phyloP scores from a whole-genome alignment of 805 yeast genomes.

The Myxozyma geophila region DNA sequence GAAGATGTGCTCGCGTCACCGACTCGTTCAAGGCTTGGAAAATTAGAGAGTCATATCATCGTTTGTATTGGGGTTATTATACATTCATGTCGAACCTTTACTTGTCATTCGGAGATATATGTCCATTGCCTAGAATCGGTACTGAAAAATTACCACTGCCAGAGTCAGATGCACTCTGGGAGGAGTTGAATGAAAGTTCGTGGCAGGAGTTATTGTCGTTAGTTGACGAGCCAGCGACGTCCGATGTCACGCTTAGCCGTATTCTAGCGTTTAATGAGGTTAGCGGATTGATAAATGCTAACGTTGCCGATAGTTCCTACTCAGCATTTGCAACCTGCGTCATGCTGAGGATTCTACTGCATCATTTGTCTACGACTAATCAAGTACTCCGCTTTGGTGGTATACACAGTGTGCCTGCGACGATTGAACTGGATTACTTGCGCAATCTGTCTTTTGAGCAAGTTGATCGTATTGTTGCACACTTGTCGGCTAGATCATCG shows the following conservation, averaged over 20 bases:
- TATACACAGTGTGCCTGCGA: conserved; percentile 18
- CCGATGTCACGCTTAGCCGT: conserved; percentile 20
- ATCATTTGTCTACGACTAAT: conserved; percentile 23
- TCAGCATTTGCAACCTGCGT: conserved; percentile 22
- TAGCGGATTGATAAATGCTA: conserved; percentile 3
- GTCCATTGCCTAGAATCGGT: conserved; percentile 30
- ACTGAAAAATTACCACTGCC: conserved; percentile 37
- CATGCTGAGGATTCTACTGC: conserved; percentile 19
- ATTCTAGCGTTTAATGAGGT: conserved; percentile 15
- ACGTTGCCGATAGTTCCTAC: conserved; percentile 6
- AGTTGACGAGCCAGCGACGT: conserved; percentile 14
- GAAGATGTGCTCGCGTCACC: conserved; percentile 3
- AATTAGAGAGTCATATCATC: conserved; percentile 21
- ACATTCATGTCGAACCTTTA: conserved; percentile 23
- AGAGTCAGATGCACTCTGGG: conserved; percentile 39
- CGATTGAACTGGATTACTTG: conserved; percentile 23
- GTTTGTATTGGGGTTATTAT: conserved; percentile 26
- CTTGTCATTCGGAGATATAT: conserved; percentile 22
- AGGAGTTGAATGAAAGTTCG: conserved; percentile 16
- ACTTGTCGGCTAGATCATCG: conserved; percentile 11
- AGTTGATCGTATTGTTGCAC: conserved; percentile 20
- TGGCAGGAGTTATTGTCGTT: conserved; percentile 10
- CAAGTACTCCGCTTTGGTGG: conserved; percentile 25
- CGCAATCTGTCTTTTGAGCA: conserved; percentile 22
- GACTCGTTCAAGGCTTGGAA: conserved; percentile 14